These are phyloP conservation scores for Auriculariales sp. DNA, from an alignment of 768 basidiomycete genomes.

Conservation along the genomic window DNA sequence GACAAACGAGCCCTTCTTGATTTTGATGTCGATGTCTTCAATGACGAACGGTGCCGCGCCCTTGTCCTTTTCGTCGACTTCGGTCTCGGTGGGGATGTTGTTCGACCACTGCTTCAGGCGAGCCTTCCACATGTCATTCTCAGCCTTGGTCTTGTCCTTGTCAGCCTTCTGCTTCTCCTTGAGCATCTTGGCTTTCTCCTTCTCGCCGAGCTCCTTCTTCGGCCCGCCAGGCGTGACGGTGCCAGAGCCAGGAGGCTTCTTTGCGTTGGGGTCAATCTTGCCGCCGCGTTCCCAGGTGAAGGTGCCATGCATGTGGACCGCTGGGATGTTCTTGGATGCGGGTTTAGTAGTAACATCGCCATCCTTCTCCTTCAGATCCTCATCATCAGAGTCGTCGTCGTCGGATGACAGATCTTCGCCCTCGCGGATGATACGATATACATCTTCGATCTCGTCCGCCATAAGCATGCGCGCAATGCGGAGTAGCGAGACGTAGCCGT, in stretches of 20 bases:
- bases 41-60: conserved; percentile 30
- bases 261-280: conserved; percentile 2
- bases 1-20: conserved; percentile 44
- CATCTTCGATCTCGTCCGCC: conserved; percentile 39
- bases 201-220: conserved; percentile 8
- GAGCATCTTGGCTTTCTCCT: conserved; percentile 9
- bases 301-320: conserved; percentile 33
- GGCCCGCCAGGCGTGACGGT: conserved; percentile 13
- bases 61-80: not conserved
- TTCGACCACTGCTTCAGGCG: conserved; percentile 8
- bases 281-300: conserved; percentile 35
- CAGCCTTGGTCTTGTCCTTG: conserved; percentile 9
- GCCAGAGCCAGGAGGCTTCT: not conserved
- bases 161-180: conserved; percentile 6
- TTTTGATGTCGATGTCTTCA: conserved; percentile 27
- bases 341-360: no score
- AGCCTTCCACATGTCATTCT: conserved; percentile 17
- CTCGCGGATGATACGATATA: conserved; percentile 21
- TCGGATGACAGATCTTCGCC: not conserved
- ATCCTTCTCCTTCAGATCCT: conserved; percentile 2
- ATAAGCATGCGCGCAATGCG: conserved; percentile 34
- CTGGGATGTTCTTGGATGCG: conserved; percentile 13
- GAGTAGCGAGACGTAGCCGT: conserved; percentile 34
- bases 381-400: conserved; percentile 13
- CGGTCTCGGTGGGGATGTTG: not conserved